These are phyloP conservation scores for Penicillium waksmanii DNA, from an alignment of 495 filamentous ascomycete species.

Conservation along the genomic window DNA sequence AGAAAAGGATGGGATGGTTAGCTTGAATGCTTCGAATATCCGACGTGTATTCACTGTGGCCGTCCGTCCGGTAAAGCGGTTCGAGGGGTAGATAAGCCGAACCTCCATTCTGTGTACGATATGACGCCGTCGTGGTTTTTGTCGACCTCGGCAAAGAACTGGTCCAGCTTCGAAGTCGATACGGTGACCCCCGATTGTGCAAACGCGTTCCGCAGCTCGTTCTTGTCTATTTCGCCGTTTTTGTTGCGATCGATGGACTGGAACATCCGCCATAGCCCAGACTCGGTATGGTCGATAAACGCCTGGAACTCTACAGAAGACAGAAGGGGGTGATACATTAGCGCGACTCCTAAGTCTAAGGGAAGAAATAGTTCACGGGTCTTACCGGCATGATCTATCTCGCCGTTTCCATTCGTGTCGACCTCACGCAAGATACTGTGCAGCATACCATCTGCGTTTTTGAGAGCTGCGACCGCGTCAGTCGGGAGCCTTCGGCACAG, in stretches of 20 bases:
- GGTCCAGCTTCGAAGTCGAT: constrained; percentile 73
- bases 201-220: constrained; percentile 79
- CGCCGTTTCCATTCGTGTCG: constrained; percentile 84
- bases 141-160: constrained; percentile 89
- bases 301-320: constrained; percentile 72
- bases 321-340: constrained; percentile 13
- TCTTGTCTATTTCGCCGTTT: constrained; percentile 87
- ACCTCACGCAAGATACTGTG: constrained; percentile 75
- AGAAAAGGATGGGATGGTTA: background rate
- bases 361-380: constrained; percentile 12
- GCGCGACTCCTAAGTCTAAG: background rate
- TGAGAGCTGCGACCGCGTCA: constrained; percentile 62
- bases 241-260: constrained; percentile 82
- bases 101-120: constrained; percentile 96
- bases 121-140: constrained; percentile 87
- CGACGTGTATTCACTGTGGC: constrained; percentile 8
- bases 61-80: constrained; percentile 8
- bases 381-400: constrained; percentile 86
- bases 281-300: constrained; percentile 87
- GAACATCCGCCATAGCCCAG: constrained; percentile 79
- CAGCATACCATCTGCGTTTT: constrained; percentile 90
- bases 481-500: constrained; percentile 33
- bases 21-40: constrained; percentile 11
- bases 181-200: constrained; percentile 76
- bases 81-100: constrained; percentile 33